Evolutionary conservation across 2,329 filamentous ascomycete species (phyloP), one percentile per base, ranked within the genome.

Genomic region (Calonectria honghensis): DNA sequence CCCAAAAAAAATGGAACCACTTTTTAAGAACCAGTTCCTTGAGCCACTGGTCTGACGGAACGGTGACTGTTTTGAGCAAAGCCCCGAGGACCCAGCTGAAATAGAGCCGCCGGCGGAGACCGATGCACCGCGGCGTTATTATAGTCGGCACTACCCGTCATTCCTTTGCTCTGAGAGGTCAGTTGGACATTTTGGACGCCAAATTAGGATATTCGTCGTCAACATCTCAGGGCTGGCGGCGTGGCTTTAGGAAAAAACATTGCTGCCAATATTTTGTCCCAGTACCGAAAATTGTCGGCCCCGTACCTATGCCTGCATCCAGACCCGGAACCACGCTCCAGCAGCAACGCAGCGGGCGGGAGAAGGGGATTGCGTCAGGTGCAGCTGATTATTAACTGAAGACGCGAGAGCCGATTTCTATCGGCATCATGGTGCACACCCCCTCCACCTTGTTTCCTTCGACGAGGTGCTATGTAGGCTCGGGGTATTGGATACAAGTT

Each of bases 281-380:
- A 48, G 63, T 73, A 65, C 78, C 78, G 74, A 79, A 78, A 75
- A 68, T 32, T 57, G 73, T 80, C 77, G 77, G 78, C 48, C 73
- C 74, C 71, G 68, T 68, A 41, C 29, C 32, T 59, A 11, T 24
- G 13, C 64, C 24, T 64, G 37, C 48, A 54, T 51, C 45, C 59
- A 71, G 29, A 50, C 35, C 69, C 64, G 68, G 39, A 37, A 37
- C 64, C 54, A 24, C 54, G 24, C 54, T 37, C n/a, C 57, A 37
- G 57, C 54, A 16, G 54, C 57, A 37, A 37, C 57, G 11, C 57
- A n/a, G 41, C 41, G 6, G 41, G 54, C 31, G 18, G 54, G 13
- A 61, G 57, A 39, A 39, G n/a, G 32, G 57, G n/a, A 39, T 61
- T 41, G 66, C 41, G 35, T 68, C 45, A 54, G 51, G 35, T 32